phyloP scores from a whole-genome alignment of 495 filamentous ascomycete species.

The Penicillium pancosmium region DNA sequence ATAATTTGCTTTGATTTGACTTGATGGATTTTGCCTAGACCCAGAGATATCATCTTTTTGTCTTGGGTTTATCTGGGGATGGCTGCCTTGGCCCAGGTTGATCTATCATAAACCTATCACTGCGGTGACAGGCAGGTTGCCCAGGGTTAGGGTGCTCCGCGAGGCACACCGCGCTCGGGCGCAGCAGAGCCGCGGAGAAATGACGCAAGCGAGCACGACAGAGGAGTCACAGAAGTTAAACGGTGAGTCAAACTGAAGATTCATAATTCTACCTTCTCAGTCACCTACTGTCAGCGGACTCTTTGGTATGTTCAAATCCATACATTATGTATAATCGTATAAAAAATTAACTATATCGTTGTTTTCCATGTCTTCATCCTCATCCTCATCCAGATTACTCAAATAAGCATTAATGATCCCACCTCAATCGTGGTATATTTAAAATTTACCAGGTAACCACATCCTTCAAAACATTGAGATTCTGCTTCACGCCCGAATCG shows the following conservation, averaged over 20 bases:
- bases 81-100: background rate
- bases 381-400: no score
- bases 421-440: no score
- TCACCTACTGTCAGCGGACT: background rate
- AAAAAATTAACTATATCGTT: background rate
- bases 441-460: slow-evolving; percentile 6
- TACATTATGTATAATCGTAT: background rate
- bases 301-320: background rate
- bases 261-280: background rate
- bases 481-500: slow-evolving; percentile 25
- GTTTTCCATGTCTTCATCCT: no score
- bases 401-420: no score
- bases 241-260: background rate
- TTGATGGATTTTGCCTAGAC: background rate
- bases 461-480: slow-evolving; percentile 19
- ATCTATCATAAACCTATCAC: background rate
- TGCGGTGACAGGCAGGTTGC: background rate
- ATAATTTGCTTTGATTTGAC: background rate
- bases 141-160: background rate
- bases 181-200: slow-evolving; percentile 24
- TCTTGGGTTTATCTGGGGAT: background rate
- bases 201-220: slow-evolving; percentile 28
- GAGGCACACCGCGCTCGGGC: slow-evolving; percentile 3
- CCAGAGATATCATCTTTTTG: background rate
- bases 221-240: slow-evolving; percentile 14